A percentile compares a stretch with the other conserved stretches of the same genome.
Conservation (phyloP, 495 filamentous ascomycete genomes). For the Xeromyces bisporus region DNA sequence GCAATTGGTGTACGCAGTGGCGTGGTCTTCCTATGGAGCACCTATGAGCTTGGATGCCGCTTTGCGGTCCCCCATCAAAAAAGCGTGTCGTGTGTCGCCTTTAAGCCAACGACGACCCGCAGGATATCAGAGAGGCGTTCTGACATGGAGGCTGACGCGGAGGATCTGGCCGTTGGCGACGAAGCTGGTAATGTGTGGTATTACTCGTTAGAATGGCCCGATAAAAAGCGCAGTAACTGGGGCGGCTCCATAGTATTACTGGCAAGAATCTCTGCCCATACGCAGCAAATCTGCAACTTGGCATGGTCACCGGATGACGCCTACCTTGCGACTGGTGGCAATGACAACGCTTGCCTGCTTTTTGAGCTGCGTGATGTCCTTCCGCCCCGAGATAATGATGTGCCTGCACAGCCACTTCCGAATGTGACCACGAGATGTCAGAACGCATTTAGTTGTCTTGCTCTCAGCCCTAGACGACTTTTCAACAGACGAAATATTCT, state of each 20-base stretch:
- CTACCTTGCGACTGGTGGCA: slow-evolving; percentile 74
- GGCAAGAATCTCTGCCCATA: slow-evolving; percentile 61
- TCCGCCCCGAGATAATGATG: slow-evolving; percentile 7
- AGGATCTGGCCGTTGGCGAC: slow-evolving; percentile 81
- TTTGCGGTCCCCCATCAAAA: slow-evolving; percentile 56
- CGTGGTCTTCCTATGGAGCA: slow-evolving; percentile 43
- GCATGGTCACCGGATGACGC: slow-evolving; percentile 67
- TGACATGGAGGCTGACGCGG: slow-evolving; percentile 22
- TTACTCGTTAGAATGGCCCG: slow-evolving; percentile 80
- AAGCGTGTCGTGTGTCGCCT: slow-evolving; percentile 63
- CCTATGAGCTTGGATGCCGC: slow-evolving; percentile 40
- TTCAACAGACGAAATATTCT: slow-evolving; percentile 11
- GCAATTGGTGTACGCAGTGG: slow-evolving; percentile 70
- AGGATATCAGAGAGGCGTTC: slow-evolving; percentile 22
- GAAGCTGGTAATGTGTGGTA: slow-evolving; percentile 75
- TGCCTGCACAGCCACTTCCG: slow-evolving; percentile 1
- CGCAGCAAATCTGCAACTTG: slow-evolving; percentile 82
- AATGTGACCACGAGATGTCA: slow-evolving; percentile 4
- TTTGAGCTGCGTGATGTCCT: slow-evolving; percentile 54
- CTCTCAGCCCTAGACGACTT: slow-evolving; percentile 5
- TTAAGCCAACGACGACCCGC: slow-evolving; percentile 33
- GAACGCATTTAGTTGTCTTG: slow-evolving; percentile 9
- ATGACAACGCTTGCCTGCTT: slow-evolving; percentile 77
- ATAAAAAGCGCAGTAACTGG: slow-evolving; percentile 40
- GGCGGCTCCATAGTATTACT: slow-evolving; percentile 60